Percentiles rank a stretch among this genome's conserved stretches.
These are phyloP conservation scores for Claviceps humidiphila DNA, from an alignment of 2,329 filamentous ascomycete genomes.

Conservation along the genomic window DNA sequence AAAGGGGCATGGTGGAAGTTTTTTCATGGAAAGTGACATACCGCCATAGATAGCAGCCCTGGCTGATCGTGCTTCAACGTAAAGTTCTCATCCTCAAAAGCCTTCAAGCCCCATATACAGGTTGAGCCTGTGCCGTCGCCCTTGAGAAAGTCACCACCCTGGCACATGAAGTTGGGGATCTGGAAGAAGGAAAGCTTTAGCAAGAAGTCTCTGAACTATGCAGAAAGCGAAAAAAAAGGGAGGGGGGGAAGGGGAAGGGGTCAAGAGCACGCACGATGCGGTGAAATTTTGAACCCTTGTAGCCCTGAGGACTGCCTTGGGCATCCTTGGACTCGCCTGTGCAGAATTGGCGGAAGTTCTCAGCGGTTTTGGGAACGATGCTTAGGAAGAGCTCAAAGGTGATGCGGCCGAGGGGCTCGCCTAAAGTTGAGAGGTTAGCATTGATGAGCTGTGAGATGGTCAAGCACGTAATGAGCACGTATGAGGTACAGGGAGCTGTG, in stretches of 20 bases:
- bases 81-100: conserved; percentile 89
- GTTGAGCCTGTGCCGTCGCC: conserved; percentile 83
- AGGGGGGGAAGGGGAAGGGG: not conserved
- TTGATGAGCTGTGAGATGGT: not conserved
- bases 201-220: not conserved
- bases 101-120: conserved; percentile 73
- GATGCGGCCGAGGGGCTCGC: conserved; percentile 73
- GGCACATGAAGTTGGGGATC: conserved; percentile 96
- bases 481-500: not conserved
- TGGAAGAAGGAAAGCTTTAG: conserved; percentile 19
- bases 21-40: conserved; percentile 31
- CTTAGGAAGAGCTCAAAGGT: conserved; percentile 85
- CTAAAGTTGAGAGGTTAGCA: conserved; percentile 27
- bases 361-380: conserved; percentile 73
- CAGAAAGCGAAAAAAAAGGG: too few relatives aligned
- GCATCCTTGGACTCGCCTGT: conserved; percentile 80
- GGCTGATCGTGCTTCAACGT: conserved; percentile 61
- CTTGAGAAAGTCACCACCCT: conserved; percentile 91
- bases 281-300: conserved; percentile 91
- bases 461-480: too few relatives aligned
- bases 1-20: not conserved
- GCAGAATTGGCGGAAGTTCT: conserved; percentile 96
- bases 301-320: conserved; percentile 70
- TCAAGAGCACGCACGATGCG: conserved; percentile 54
- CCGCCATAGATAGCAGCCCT: conserved; percentile 85